Conservation (phyloP, 805 yeast genomes). For the Saccharomycopsis guyanensis region DNA sequence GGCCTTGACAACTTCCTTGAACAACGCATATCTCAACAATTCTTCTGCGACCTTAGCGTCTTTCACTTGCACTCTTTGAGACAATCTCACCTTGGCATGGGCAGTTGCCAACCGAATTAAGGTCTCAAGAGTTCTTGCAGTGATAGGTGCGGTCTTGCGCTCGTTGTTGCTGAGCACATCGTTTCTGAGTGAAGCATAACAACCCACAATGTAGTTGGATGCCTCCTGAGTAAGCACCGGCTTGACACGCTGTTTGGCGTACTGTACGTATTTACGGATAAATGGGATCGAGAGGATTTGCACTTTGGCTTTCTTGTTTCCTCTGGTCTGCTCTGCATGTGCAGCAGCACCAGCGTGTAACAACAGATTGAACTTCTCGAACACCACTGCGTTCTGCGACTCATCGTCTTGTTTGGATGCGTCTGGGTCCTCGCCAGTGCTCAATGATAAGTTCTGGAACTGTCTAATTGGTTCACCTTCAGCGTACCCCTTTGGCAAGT, state of each 20-base stretch:
- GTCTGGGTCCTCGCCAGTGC: constrained; percentile 65
- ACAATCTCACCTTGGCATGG: constrained; percentile 90
- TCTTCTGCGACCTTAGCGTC: constrained; percentile 87
- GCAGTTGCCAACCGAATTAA: constrained; percentile 92
- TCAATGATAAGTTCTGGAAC: constrained; percentile 55
- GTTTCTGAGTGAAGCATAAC: constrained; percentile 77
- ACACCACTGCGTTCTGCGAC: constrained; percentile 47
- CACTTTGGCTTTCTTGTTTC: constrained; percentile 28
- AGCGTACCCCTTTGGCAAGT: constrained; percentile 73
- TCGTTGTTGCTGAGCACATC: constrained; percentile 55
- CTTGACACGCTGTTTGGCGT: constrained; percentile 79
- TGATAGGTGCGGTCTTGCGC: constrained; percentile 83
- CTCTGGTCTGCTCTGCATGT: constrained; percentile 24
- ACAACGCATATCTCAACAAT: constrained; percentile 74
- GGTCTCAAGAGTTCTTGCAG: constrained; percentile 97
- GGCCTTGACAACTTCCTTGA: constrained; percentile 58
- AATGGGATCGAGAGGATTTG: constrained; percentile 71
- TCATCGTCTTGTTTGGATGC: constrained; percentile 35
- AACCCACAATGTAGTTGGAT: constrained; percentile 68
- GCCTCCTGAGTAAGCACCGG: constrained; percentile 78
- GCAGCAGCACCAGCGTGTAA: constrained; percentile 70
- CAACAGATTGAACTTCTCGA: constrained; percentile 73
- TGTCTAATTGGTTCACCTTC: constrained; percentile 95
- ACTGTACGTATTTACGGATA: constrained; percentile 85
- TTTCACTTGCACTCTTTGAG: constrained; percentile 59